These are phyloP conservation scores for Dryadomyces quercivorus DNA, from an alignment of 2,329 filamentous ascomycete genomes.

Conservation along the genomic window DNA sequence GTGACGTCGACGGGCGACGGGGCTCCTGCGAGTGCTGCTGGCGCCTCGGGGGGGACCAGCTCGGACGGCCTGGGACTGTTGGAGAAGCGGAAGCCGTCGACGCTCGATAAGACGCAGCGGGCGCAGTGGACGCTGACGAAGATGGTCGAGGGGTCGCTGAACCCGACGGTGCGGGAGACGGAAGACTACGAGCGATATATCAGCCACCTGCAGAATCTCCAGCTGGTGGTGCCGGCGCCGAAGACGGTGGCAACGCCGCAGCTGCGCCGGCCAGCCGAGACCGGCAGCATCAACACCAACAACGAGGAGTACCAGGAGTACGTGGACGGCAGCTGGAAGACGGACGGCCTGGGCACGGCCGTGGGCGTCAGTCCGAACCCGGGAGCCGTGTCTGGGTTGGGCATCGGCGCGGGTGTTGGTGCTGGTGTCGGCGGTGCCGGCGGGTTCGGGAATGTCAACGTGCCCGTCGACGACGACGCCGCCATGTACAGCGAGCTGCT, in stretches of 20 bases:
- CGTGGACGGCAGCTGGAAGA: slow-evolving; percentile 54
- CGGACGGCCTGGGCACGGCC: slow-evolving; percentile 31
- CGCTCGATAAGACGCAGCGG: slow-evolving; percentile 64
- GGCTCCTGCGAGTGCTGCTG: not conserved
- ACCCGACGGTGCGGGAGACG: slow-evolving; percentile 72
- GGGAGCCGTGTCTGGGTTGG: not conserved
- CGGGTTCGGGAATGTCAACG: not conserved
- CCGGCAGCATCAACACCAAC: slow-evolving; percentile 15
- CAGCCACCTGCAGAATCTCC: slow-evolving; percentile 76
- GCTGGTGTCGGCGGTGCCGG: not conserved
- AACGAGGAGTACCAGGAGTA: slow-evolving; percentile 67
- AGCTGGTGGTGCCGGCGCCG: slow-evolving; percentile 48
- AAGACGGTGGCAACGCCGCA: not conserved
- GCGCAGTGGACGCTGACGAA: slow-evolving; percentile 84
- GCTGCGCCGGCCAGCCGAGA: not conserved
- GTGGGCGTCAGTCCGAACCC: slow-evolving; percentile 27
- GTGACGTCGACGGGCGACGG: slow-evolving; percentile 10
- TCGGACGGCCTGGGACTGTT: slow-evolving; percentile 1
- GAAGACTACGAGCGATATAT: slow-evolving; percentile 86
- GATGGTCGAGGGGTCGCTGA: slow-evolving; percentile 72
- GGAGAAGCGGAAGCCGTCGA: slow-evolving; percentile 39
- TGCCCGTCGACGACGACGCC: slow-evolving; percentile 44
- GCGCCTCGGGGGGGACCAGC: not conserved
- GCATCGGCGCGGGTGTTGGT: not conserved
- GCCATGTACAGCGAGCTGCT: slow-evolving; percentile 68